A percentile compares a stretch with the other conserved stretches of the same genome.
phyloP scores from a whole-genome alignment of 768 basidiomycete genomes.

The Kwoniella newhampshirensis region DNA sequence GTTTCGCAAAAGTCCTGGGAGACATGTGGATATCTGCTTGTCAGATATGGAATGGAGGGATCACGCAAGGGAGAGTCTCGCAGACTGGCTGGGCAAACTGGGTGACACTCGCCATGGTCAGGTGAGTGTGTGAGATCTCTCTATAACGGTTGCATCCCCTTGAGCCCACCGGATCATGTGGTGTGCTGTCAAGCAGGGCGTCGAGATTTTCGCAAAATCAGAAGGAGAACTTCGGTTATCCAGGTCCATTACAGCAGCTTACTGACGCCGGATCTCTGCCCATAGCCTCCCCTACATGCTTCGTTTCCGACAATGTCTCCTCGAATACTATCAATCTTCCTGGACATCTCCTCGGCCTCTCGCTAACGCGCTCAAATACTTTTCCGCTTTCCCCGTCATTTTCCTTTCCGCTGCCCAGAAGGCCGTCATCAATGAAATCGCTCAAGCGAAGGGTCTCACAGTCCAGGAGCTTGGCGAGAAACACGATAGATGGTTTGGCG shows the following conservation, averaged over 20 bases:
- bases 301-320: conserved; percentile 89
- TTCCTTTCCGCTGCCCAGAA: conserved; percentile 88
- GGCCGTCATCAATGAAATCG: conserved; percentile 64
- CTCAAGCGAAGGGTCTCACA: conserved; percentile 57
- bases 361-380: conserved; percentile 92
- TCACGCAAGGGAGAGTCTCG: conserved; percentile 65
- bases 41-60: conserved; percentile 83
- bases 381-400: conserved; percentile 93
- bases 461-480: conserved; percentile 53
- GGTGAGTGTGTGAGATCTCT: conserved; percentile 58
- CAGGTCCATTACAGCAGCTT: too few species aligned
- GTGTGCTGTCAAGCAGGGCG: too few species aligned
- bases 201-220: too few species aligned
- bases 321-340: conserved; percentile 69
- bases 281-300: conserved; percentile 80
- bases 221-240: too few species aligned
- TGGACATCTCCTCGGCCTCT: conserved; percentile 72
- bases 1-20: conserved; percentile 93
- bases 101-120: conserved; percentile 81
- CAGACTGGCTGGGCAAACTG: conserved; percentile 68
- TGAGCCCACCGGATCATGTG: neutral
- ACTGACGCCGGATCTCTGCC: too few species aligned
- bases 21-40: conserved; percentile 85
- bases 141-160: neutral
- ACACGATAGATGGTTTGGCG: conserved; percentile 66